Conservation (phyloP, 75 land plant genomes). For the Pinus taeda region DNA sequence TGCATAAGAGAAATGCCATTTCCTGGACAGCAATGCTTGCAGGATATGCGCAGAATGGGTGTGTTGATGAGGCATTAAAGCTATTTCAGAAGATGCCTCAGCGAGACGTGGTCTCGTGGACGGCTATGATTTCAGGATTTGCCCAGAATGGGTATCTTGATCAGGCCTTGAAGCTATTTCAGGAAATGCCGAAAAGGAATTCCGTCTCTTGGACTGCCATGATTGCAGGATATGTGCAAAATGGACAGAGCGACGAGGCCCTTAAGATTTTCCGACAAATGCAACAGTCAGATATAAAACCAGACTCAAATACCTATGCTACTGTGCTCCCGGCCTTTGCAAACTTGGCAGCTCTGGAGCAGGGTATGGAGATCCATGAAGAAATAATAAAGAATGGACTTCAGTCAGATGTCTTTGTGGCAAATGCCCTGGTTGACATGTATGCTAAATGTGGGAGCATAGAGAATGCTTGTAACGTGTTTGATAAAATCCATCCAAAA, state of each 20-base stretch:
- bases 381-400: background rate
- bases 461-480: slow-evolving; percentile 3
- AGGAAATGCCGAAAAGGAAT: slow-evolving; percentile 26
- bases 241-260: background rate
- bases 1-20: slow-evolving; percentile 8
- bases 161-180: slow-evolving; percentile 18
- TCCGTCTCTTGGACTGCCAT: slow-evolving; percentile 22
- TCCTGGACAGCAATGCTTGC: slow-evolving; percentile 26
- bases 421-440: slow-evolving; percentile 12
- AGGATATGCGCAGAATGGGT: slow-evolving; percentile 15
- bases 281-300: background rate
- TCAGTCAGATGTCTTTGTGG: background rate
- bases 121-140: slow-evolving; percentile 22
- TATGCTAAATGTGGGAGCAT: slow-evolving; percentile 15
- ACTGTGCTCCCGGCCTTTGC: slow-evolving; percentile 10
- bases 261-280: background rate
- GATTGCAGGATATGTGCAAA: slow-evolving; percentile 16
- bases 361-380: slow-evolving; percentile 10
- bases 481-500: slow-evolving; percentile 5
- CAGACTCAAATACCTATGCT: slow-evolving; percentile 10
- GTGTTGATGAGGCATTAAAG: background rate
- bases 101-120: slow-evolving; percentile 25
- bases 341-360: slow-evolving; percentile 4
- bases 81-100: slow-evolving; percentile 24
- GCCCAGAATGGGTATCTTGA: slow-evolving; percentile 5